Percentiles rank a stretch among this genome's conserved stretches.
These are phyloP conservation scores for Abrus pulchellus DNA, from an alignment of 306 rosid genomes.

Conservation along the genomic window DNA sequence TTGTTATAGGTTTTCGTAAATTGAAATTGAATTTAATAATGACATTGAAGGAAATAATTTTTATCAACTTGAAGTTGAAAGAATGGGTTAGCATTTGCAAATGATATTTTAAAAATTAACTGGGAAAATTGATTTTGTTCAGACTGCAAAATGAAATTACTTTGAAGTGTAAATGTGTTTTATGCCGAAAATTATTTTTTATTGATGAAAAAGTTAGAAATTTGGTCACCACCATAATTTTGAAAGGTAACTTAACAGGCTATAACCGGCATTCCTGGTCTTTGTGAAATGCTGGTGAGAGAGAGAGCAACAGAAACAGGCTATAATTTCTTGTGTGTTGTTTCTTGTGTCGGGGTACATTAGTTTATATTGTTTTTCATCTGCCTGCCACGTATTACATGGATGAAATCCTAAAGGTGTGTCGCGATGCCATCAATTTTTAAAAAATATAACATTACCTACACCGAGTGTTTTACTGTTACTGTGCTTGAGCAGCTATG, in stretches of 20 bases:
- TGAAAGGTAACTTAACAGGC: not conserved
- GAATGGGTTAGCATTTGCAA: not conserved
- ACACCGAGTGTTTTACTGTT: not conserved
- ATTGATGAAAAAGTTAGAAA: not conserved
- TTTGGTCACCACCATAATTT: not conserved
- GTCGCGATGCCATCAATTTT: no score
- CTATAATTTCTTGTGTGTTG: not conserved
- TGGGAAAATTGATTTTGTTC: not conserved
- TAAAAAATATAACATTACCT: no score
- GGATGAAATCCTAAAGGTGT: no score
- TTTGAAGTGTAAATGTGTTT: not conserved
- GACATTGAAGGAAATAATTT: not conserved
- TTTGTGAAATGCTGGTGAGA: no score
- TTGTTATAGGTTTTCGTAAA: no score
- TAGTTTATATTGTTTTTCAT: no score
- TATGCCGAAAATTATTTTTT: not conserved
- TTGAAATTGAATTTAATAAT: no score
- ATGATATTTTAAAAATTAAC: not conserved
- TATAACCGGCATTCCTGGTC: not conserved
- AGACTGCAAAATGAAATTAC: not conserved
- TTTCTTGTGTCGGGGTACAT: no score
- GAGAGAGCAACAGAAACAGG: not conserved
- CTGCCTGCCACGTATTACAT: no score
- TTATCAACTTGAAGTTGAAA: not conserved
- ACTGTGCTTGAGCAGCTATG: not conserved